Conservation (phyloP, 2,329 filamentous ascomycete genomes). For the Mollisiaceae sp. region DNA sequence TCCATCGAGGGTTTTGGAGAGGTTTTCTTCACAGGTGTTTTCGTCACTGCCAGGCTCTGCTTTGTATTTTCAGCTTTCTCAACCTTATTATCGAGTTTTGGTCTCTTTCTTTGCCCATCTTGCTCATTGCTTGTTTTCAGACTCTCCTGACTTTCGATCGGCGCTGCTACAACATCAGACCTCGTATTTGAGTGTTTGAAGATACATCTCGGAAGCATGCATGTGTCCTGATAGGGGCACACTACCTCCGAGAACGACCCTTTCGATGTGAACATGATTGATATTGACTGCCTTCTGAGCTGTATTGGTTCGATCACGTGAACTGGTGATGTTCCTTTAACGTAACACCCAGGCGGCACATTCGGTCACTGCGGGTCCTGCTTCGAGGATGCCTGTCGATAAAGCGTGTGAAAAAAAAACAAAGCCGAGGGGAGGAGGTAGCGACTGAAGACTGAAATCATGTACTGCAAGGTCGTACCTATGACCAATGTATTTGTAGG, state of each 20-base stretch:
- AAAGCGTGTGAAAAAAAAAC: background rate
- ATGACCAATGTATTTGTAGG: background rate
- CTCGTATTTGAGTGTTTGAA: slow-evolving; percentile 37
- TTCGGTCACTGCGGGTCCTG: no score
- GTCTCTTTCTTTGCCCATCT: slow-evolving; percentile 43
- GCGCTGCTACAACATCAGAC: background rate
- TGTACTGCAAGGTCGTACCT: background rate
- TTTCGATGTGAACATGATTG: slow-evolving; percentile 42
- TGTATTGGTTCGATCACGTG: background rate
- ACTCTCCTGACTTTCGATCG: slow-evolving; percentile 11
- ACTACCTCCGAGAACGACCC: slow-evolving; percentile 39
- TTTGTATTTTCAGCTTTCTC: background rate
- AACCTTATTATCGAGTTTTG: slow-evolving; percentile 34
- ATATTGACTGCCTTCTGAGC: background rate
- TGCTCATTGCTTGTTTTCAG: slow-evolving; percentile 30
- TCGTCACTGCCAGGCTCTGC: background rate
- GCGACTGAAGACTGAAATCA: background rate
- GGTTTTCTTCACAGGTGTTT: background rate
- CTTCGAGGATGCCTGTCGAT: background rate
- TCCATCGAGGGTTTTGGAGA: slow-evolving; percentile 6
- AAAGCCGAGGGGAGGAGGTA: background rate
- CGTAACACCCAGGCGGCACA: no score
- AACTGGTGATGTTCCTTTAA: background rate
- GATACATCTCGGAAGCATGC: slow-evolving; percentile 42
- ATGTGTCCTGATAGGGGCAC: slow-evolving; percentile 41